Evolutionary conservation across 306 rosid species (phyloP).

Genomic region (Medicago arabica): DNA sequence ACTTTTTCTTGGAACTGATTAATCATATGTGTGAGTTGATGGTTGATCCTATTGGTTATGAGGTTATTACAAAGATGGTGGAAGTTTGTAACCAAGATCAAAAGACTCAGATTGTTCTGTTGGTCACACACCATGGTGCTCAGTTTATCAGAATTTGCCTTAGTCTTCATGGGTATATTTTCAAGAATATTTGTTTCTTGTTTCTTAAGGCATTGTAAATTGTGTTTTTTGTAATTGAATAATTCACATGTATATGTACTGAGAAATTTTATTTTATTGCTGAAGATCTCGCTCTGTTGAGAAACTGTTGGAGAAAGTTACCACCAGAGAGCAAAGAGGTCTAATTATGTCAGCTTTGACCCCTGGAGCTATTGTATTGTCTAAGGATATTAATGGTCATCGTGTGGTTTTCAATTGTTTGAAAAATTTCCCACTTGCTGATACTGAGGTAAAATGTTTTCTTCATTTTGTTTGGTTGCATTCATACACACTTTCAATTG

Average conservation of each 20-base stretch:
- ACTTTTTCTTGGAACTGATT: conserved; percentile 49
- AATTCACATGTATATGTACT: neutral
- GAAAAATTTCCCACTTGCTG: conserved; percentile 48
- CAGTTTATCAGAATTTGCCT: conserved; percentile 50
- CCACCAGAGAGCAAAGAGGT: conserved; percentile 44
- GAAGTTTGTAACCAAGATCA: conserved; percentile 60
- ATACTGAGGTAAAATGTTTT: conserved; percentile 50
- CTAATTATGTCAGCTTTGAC: conserved; percentile 47
- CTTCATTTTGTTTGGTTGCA: neutral
- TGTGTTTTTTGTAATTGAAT: neutral
- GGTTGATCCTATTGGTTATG: conserved; percentile 57
- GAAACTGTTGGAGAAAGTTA: conserved; percentile 55
- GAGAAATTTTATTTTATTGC: conserved; percentile 14
- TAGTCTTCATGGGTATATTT: conserved; percentile 59
- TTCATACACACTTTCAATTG: neutral
- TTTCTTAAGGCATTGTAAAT: neutral
- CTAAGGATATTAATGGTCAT: conserved; percentile 58
- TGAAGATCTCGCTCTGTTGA: conserved; percentile 57
- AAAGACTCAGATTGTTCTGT: conserved; percentile 48
- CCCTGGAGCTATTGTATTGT: conserved; percentile 49
- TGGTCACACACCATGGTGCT: conserved; percentile 18
- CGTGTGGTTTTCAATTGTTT: conserved; percentile 62
- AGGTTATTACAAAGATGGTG: conserved; percentile 63
- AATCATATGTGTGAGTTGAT: conserved; percentile 47
- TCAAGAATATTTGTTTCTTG: conserved; percentile 19